Evolutionary conservation across 148 eudicot species (phyloP), one percentile per base, ranked within the genome.

Genomic region (Chenopodium formosanum): DNA sequence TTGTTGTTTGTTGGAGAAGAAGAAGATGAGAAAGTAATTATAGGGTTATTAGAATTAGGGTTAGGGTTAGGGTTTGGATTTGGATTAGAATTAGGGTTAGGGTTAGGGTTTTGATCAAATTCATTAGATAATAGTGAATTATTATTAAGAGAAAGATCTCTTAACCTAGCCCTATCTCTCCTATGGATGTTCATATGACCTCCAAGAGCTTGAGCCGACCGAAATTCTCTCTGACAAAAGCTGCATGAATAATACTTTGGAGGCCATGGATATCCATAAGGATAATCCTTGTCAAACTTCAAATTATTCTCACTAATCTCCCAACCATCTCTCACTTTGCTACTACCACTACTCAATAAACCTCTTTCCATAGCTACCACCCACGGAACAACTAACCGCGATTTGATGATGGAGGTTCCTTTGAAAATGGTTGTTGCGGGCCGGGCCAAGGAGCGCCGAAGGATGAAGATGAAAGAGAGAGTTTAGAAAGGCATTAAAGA

Each of bases 131-230:
- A 69, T 31, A 71, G 1, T 22, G 81, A 79, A 52, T 71, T 32
- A 70, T 78, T 67, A 37, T 29, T 66, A 74, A 82, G 80, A 75
- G 90, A 85, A 27, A 78, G 85, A 70, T 80, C 83, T 62, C 88
- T 89, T 80, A 88, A 77, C 75, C 85, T 84, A 60, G 97, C 97
- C 64, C 92, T 85, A 79, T 92, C 97, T 91, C 94, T 90, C 83
- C 97, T 86, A 78, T 92, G 97, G 73, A 92, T 86, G 80, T 93
- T 93, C 97, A 93, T 93, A 70, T 93, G 97, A 74, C 97, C 97
- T 7, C 97, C 97, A 73, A 93, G 89, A 46, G 97, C 97, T 86
- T 92, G 95, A 79, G 95, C 94, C 73, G 95, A 92, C 77, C 87
- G 91, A 86, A 89, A 94, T 80, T 91, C 93, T 73, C 89, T 92